Evolutionary conservation across 2,329 filamentous ascomycete species (phyloP).

Genomic region (Fusarium ramigenum): DNA sequence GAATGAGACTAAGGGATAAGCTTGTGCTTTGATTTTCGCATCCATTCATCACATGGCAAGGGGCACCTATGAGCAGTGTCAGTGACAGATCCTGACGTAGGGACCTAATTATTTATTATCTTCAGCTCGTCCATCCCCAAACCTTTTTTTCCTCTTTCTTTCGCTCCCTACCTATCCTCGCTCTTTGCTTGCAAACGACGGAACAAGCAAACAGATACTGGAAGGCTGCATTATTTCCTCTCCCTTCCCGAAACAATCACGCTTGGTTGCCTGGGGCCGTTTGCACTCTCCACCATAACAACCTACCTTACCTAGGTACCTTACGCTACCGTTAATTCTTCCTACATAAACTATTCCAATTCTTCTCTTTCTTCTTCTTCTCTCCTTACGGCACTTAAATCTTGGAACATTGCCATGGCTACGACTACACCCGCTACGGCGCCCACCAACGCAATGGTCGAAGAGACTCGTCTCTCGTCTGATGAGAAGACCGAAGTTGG

Average conservation of each 20-base stretch:
- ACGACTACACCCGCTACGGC: slow-evolving; percentile 23
- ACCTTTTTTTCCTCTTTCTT: neutral
- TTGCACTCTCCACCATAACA: neutral
- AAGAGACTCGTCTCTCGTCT: slow-evolving; percentile 41
- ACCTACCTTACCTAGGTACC: neutral
- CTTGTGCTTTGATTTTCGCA: neutral
- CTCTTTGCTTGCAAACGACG: neutral
- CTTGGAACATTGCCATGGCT: slow-evolving; percentile 9
- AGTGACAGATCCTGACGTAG: slow-evolving; percentile 8
- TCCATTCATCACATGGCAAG: neutral
- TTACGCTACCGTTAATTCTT: neutral
- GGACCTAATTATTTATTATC: slow-evolving; percentile 7
- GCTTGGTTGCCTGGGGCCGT: neutral
- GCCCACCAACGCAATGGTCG: slow-evolving; percentile 25
- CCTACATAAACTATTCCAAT: neutral
- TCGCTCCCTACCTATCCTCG: neutral
- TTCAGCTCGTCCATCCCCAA: neutral
- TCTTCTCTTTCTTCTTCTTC: neutral
- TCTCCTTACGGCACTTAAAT: neutral
- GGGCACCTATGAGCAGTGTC: neutral
- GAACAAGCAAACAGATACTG: slow-evolving; percentile 9
- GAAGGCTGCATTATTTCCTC: neutral
- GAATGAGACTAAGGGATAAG: neutral
- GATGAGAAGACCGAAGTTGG: slow-evolving; percentile 47
- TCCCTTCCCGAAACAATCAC: neutral